phyloP scores from a whole-genome alignment of 1,139 yeast species.

The Meyerozyma smithsonii region DNA sequence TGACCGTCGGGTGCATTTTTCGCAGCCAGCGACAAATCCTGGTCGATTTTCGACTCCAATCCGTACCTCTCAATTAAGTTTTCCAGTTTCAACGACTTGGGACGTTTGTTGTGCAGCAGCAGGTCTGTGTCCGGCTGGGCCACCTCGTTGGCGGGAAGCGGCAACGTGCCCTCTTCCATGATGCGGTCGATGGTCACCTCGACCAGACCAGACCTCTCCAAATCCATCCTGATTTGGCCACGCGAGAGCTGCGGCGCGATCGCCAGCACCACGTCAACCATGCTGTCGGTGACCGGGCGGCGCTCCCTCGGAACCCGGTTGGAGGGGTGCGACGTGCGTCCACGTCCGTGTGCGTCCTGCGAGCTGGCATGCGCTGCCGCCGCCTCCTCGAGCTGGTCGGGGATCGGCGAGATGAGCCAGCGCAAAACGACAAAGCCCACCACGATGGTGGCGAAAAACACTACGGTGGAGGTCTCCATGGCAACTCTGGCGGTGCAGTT shows the following conservation, averaged over 20 bases:
- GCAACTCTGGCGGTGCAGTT: neutral
- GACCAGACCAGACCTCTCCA: conserved; percentile 70
- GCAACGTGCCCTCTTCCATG: conserved; percentile 60
- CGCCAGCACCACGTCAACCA: conserved; percentile 84
- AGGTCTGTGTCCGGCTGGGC: conserved; percentile 4
- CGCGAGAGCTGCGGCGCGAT: conserved; percentile 70
- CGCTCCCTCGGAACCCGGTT: conserved; percentile 20
- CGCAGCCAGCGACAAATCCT: conserved; percentile 15
- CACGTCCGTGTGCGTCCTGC: conserved; percentile 8
- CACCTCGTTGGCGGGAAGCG: conserved; percentile 37
- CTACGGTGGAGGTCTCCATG: conserved; percentile 52
- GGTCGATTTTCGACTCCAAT: conserved; percentile 17
- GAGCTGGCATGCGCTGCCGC: conserved; percentile 11
- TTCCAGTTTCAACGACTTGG: conserved; percentile 8
- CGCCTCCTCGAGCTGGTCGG: conserved; percentile 19
- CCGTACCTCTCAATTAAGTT: conserved; percentile 39
- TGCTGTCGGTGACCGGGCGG: conserved; percentile 66
- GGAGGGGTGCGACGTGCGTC: conserved; percentile 5
- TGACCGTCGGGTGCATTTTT: neutral
- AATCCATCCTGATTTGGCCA: conserved; percentile 65
- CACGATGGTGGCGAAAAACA: conserved; percentile 45
- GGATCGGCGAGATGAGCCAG: conserved; percentile 58
- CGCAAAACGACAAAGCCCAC: conserved; percentile 54
- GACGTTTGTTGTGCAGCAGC: conserved; percentile 7
- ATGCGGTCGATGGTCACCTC: conserved; percentile 73